Evolutionary conservation across 768 basidiomycete genomes (phyloP).

Genomic region (Bullera alba): DNA sequence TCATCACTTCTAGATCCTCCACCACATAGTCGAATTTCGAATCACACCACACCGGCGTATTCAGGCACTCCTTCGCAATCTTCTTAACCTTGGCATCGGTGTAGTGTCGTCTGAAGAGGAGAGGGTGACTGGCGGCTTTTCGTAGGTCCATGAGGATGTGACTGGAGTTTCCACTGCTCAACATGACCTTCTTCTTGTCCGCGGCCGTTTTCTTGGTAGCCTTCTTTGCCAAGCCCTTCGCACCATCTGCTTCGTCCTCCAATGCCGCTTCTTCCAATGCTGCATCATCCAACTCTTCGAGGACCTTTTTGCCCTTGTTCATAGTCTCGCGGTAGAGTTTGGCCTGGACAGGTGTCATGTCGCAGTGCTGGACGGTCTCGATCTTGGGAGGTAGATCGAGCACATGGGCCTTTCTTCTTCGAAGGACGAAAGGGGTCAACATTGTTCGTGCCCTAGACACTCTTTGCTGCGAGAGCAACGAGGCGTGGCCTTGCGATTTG

Average conservation of each 20-base stretch:
- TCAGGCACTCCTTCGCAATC: constrained; percentile 74
- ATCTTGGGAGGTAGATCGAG: constrained; percentile 83
- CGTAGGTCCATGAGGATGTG: constrained; percentile 97
- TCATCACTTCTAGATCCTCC: constrained; percentile 93
- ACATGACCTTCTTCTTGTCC: constrained; percentile 45
- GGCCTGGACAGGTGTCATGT: constrained; percentile 75
- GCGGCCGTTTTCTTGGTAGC: constrained; percentile 21
- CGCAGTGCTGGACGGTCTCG: constrained; percentile 91
- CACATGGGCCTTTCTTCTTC: constrained; percentile 92
- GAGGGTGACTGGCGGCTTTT: constrained; percentile 92
- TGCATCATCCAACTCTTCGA: constrained; percentile 33
- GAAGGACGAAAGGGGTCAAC: constrained; percentile 97
- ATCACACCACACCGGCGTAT: constrained; percentile 85
- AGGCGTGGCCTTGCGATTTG: constrained; percentile 82
- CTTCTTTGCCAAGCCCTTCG: constrained; percentile 52
- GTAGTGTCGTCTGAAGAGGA: constrained; percentile 84
- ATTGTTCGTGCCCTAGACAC: constrained; percentile 94
- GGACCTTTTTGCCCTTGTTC: constrained; percentile 71
- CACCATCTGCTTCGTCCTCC: constrained; percentile 37
- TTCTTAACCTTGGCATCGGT: constrained; percentile 65
- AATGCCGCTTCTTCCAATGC: constrained; percentile 42
- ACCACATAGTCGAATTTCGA: constrained; percentile 77
- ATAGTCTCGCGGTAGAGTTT: constrained; percentile 80
- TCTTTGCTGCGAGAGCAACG: constrained; percentile 82
- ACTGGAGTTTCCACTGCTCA: constrained; percentile 56